Conservation (phyloP, 495 filamentous ascomycete genomes). For the Talaromyces proteolyticus region DNA sequence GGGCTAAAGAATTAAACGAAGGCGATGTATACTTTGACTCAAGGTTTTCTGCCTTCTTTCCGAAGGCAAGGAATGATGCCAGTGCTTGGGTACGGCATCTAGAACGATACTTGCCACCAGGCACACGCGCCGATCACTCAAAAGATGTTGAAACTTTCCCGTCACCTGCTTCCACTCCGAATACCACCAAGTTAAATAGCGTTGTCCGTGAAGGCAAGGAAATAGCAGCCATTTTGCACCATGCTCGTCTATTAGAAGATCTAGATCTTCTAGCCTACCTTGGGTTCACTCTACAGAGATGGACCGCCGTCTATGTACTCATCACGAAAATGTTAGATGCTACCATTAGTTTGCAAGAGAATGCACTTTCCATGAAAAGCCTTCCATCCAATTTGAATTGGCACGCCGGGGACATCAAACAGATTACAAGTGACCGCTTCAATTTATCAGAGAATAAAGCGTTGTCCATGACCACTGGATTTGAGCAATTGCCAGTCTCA, state of each 20-base stretch:
- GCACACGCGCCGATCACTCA: conserved; percentile 17
- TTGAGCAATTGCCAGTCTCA: neutral
- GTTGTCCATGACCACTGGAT: neutral
- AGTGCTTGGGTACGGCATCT: conserved; percentile 37
- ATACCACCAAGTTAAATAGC: too few species aligned
- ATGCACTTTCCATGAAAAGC: conserved; percentile 7
- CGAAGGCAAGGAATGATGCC: conserved; percentile 9
- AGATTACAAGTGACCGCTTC: neutral
- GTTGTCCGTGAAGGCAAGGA: conserved; percentile 21
- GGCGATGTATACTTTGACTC: neutral
- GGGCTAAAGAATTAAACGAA: neutral
- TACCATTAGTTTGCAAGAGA: conserved; percentile 12
- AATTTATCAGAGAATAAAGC: too few species aligned
- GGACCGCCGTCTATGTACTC: conserved; percentile 34
- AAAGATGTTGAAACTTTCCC: conserved; percentile 2
- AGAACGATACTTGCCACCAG: conserved; percentile 33
- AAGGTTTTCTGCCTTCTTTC: conserved; percentile 8
- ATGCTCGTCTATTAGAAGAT: conserved; percentile 7
- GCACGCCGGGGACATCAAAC: conserved; percentile 7
- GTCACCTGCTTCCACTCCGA: too few species aligned
- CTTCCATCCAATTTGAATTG: conserved; percentile 18
- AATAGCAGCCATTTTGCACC: conserved; percentile 4
- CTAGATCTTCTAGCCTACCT: conserved; percentile 35
- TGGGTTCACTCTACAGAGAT: conserved; percentile 36
- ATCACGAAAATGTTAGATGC: conserved; percentile 34